These are phyloP conservation scores for Microstegium vimineum DNA, from an alignment of 176 grass and related monocot genomes.

Conservation along the genomic window DNA sequence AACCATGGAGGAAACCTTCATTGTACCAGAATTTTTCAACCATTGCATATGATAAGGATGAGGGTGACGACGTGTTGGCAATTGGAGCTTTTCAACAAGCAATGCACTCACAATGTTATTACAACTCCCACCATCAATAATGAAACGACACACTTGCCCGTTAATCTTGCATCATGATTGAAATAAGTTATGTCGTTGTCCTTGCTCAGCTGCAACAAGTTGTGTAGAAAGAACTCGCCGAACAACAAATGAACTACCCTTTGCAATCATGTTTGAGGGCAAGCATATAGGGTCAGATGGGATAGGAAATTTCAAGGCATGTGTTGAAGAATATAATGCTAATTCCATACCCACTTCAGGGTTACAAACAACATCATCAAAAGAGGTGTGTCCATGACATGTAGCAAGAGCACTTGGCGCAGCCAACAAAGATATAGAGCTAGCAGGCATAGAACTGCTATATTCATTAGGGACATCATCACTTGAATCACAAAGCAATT, in stretches of 20 bases:
- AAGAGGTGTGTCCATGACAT: not conserved
- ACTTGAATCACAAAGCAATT: not conserved
- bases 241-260: not conserved
- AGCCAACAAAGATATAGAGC: not conserved
- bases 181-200: too few species aligned
- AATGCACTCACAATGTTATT: too few species aligned
- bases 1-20: not conserved
- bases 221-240: not conserved
- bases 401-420: too few species aligned
- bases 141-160: too few species aligned
- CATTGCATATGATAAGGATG: not conserved
- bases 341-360: not conserved
- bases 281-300: not conserved
- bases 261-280: not conserved
- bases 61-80: too few species aligned
- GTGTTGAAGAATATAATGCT: not conserved
- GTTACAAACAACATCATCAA: not conserved
- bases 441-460: too few species aligned
- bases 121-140: too few species aligned
- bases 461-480: not conserved
- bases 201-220: not conserved
- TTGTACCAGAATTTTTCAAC: not conserved
- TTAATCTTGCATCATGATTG: too few species aligned
- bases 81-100: too few species aligned
- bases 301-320: not conserved